Base-by-base conservation (phyloP, 352 stramenopile species). In the Thalassiosira delicatula region DNA sequence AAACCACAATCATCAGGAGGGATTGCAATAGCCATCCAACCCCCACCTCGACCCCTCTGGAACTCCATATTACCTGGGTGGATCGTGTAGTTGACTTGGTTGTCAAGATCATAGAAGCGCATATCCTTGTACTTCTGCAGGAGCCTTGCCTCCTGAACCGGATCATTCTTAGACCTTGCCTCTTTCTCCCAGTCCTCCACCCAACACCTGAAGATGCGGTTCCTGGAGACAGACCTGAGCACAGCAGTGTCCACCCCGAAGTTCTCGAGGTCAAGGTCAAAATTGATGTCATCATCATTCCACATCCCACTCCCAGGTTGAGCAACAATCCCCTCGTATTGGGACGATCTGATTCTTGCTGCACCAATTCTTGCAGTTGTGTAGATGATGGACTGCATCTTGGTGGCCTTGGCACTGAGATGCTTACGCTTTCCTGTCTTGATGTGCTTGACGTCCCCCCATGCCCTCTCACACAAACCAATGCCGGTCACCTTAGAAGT, bases 151-250 rank as follows among this genome's bases (percentile, higher is more conserved):
- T 77, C 62, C 17, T 30, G 70, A 63, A 81, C 78, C 51, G 3
- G n/a, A 72, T 81, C 49, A 73, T 85, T 81, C 17, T 59, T 74
- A 62, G 70, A 62, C 21, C 32, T 17, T 25, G 60, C 27, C 21
- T 81, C 63, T 51, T 78, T 33, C 53, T 83, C 78, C 78, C 62
- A 82, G 68, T 85, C 78, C 67, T 85, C 63, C 8, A 73, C 0
- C 71, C 71, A 85, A 57, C 35, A 46, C 17, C 33, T 2, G 59
- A 82, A 85, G 17, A 78, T 68, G 30, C 65, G 62, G 1, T 21
- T 2, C 14, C 27, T n/a, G 21, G 33, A 33, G 14, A 60, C 46
- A 32, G 53, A 19, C 37, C 42, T 72, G 23, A 79, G 46, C 42
- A 53, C 70, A 44, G 0, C 57, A 21, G 35, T 42, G 53, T 81